These are phyloP conservation scores for Thalassiosira mediterranea DNA, from an alignment of 352 stramenopile genomes.

Conservation along the genomic window DNA sequence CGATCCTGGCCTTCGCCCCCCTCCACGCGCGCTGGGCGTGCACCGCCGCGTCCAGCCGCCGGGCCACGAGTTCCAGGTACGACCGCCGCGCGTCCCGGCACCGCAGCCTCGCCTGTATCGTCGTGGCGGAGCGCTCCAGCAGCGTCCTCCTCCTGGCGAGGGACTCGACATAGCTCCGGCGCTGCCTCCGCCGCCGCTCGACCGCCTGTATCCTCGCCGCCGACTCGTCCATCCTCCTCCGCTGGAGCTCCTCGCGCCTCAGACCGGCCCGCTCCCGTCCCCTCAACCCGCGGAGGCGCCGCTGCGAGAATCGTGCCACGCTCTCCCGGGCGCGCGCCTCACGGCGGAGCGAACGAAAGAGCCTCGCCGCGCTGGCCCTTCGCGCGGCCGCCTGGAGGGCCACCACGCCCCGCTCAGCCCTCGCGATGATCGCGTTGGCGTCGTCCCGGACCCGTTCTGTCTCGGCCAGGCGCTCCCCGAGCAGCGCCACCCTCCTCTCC, in stretches of 20 bases:
- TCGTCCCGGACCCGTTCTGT: slow-evolving; percentile 30
- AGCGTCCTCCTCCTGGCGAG: slow-evolving; percentile 21
- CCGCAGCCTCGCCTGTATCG: slow-evolving; percentile 35
- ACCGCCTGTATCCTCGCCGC: slow-evolving; percentile 33
- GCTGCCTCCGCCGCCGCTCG: slow-evolving; percentile 21
- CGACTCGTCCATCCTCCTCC: slow-evolving; percentile 23
- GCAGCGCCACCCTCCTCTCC: slow-evolving; percentile 28
- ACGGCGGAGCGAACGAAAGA: slow-evolving; percentile 25
- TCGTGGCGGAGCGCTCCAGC: slow-evolving; percentile 36
- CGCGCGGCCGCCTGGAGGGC: slow-evolving; percentile 27
- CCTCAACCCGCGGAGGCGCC: slow-evolving; percentile 36
- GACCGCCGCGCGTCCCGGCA: slow-evolving; percentile 9
- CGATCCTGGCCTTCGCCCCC: slow-evolving; percentile 18
- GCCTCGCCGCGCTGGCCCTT: slow-evolving; percentile 16
- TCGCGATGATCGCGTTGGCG: slow-evolving; percentile 26
- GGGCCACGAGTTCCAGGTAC: slow-evolving; percentile 23
- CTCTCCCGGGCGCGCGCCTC: slow-evolving; percentile 16
- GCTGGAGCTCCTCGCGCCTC: slow-evolving; percentile 22
- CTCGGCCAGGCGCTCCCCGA: slow-evolving; percentile 30
- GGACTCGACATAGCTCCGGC: slow-evolving; percentile 25
- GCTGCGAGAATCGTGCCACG: slow-evolving; percentile 36
- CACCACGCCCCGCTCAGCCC: slow-evolving; percentile 25
- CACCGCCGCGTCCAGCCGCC: slow-evolving; percentile 16
- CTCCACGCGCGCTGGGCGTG: slow-evolving; percentile 37
- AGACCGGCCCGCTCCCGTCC: slow-evolving; percentile 15